Evolutionary conservation across 164 flowering plant genomes (phyloP), one percentile per base, ranked within the genome.

Genomic region (Magnolia sinica): DNA sequence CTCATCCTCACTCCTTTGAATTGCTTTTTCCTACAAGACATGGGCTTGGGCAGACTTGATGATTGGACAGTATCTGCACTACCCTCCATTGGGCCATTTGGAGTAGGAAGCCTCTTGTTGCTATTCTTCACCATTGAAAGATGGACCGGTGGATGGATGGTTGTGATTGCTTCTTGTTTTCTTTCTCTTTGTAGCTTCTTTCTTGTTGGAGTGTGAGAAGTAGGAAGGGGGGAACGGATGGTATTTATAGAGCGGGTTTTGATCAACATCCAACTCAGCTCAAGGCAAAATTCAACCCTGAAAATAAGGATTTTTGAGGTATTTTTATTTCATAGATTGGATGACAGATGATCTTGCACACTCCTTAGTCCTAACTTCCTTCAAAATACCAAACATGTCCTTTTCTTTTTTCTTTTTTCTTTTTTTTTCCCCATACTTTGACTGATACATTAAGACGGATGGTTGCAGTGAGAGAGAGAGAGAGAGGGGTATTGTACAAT

Each of bases 1-100:
- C 98, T 92, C 98, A 95, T 95, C 80, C 97, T 89, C 66, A 93
- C 97, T 68, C 98, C 98, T 78, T 89, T 93, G 87, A 86, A 95
- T 86, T 90, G 92, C 89, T 85, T 95, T 73, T 81, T 89, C 66
- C 24, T 72, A 2, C 63, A 65, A 79, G 85, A 2, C 5, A 52
- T 24, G 29, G 81, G 11, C 27, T 78, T 79, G 50, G 80, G 55
- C 55, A 73, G 29, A 74, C 78, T 78, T 64, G 84, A 50, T 74
- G 84, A 50, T 74, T 86, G 82, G 76, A 74, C 82, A 79, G 83
- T 85, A 37, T 70, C 76, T 22, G 52, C 50, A 7, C 11, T 58
- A 22, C 59, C 24, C 45, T 0, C 45, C 71, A 23, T n/a, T 52
- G 71, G 14, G 10, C 52, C 27, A 27, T 37, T 50, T 52, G 71